A percentile compares a stretch with the other conserved stretches of the same genome.
Conservation (phyloP, 2,329 filamentous ascomycete genomes). For the Coniochaeta prunicola region DNA sequence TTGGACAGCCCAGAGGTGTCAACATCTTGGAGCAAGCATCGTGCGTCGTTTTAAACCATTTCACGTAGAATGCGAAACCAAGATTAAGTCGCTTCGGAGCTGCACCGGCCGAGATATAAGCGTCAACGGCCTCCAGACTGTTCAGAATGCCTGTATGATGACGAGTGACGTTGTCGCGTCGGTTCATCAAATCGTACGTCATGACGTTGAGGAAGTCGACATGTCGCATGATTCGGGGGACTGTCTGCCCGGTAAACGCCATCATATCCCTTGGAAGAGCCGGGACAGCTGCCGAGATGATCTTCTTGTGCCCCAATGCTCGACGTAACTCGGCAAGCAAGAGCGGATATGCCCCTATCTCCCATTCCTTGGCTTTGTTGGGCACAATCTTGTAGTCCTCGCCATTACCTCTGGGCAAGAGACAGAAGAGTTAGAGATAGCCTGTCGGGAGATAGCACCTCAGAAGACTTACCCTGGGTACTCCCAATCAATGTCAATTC, state of each 20-base stretch:
- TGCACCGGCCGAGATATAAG: slow-evolving; percentile 52
- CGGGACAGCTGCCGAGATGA: slow-evolving; percentile 62
- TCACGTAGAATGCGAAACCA: slow-evolving; percentile 63
- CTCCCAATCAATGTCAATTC: slow-evolving; percentile 62
- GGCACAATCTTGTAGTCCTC: slow-evolving; percentile 58
- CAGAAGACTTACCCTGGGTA: slow-evolving; percentile 27
- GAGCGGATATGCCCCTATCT: slow-evolving; percentile 55
- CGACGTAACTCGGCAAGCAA: slow-evolving; percentile 51
- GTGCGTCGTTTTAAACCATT: slow-evolving; percentile 54
- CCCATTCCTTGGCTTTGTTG: slow-evolving; percentile 49
- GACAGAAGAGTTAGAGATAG: neutral
- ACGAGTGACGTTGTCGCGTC: slow-evolving; percentile 56
- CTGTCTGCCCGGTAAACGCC: slow-evolving; percentile 50
- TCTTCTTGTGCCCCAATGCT: slow-evolving; percentile 48
- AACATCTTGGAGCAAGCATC: slow-evolving; percentile 33
- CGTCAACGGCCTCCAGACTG: slow-evolving; percentile 47
- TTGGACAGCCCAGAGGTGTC: slow-evolving; percentile 49
- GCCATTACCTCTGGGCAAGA: slow-evolving; percentile 47
- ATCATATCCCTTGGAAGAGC: slow-evolving; percentile 59
- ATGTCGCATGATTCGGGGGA: slow-evolving; percentile 49
- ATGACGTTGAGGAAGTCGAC: slow-evolving; percentile 66
- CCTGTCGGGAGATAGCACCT: neutral
- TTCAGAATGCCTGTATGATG: slow-evolving; percentile 55
- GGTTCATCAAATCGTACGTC: slow-evolving; percentile 68
- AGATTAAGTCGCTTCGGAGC: slow-evolving; percentile 51